A percentile compares a stretch with the other conserved stretches of the same genome.
These are phyloP conservation scores for Gryganskiella cystojenkinii DNA, from an alignment of 192 early-diverging fungal genomes.

Conservation along the genomic window DNA sequence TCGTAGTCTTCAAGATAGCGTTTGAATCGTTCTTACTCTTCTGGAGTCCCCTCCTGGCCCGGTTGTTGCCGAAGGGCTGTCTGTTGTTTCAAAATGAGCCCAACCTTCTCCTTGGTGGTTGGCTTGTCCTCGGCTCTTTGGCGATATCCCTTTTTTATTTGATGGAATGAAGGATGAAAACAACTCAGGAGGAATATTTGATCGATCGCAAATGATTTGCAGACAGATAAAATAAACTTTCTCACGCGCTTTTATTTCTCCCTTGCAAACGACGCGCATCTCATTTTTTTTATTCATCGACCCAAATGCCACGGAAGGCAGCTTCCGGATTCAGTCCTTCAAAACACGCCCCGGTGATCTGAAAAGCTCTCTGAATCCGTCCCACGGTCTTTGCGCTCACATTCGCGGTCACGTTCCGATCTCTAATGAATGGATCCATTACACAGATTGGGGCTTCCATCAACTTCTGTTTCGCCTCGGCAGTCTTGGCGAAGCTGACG, in stretches of 20 bases:
- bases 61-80: background rate
- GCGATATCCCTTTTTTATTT: background rate
- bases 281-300: too few species aligned
- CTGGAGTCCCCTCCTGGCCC: background rate
- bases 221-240: too few species aligned
- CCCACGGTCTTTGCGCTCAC: too few species aligned
- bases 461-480: background rate
- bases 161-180: background rate
- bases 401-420: background rate
- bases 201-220: background rate
- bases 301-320: too few species aligned
- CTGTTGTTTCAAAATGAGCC: too few species aligned
- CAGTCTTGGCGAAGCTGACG: too few species aligned
- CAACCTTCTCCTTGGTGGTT: background rate
- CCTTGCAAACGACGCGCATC: too few species aligned
- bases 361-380: too few species aligned
- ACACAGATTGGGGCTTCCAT: background rate
- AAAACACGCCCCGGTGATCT: too few species aligned
- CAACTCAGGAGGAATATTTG: too few species aligned
- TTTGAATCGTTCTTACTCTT: background rate
- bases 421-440: background rate
- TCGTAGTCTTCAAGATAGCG: background rate
- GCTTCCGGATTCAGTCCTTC: too few species aligned
- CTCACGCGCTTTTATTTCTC: too few species aligned
- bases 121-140: conserved; percentile 1